These are phyloP conservation scores for Apophysomyces trapeziformis DNA, from an alignment of 371 early-diverging fungal species.

Conservation along the genomic window DNA sequence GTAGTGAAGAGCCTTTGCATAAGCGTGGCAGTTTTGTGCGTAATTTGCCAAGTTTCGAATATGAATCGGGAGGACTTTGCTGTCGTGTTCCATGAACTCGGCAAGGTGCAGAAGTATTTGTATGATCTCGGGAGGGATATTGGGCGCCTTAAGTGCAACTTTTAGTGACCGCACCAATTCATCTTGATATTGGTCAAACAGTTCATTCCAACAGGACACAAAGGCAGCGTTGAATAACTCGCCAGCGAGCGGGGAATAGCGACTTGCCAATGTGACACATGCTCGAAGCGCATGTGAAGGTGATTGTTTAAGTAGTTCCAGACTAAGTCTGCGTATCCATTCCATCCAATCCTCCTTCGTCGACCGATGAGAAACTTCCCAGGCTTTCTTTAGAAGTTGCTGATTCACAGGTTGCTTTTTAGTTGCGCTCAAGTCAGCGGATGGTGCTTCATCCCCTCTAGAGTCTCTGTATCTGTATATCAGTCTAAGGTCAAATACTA, in stretches of 20 bases:
- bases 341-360: conserved; percentile 97
- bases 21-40: conserved; percentile 94
- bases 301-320: conserved; percentile 95
- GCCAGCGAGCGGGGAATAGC: conserved; percentile 83
- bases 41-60: conserved; percentile 88
- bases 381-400: conserved; percentile 85
- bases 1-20: conserved; percentile 96
- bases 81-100: conserved; percentile 99
- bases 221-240: conserved; percentile 98
- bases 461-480: conserved; percentile 35
- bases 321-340: conserved; percentile 92
- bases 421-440: conserved; percentile 55
- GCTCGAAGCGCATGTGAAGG: conserved; percentile 95
- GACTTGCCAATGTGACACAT: conserved; percentile 83
- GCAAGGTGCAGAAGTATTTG: conserved; percentile 93
- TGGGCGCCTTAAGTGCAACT: conserved; percentile 83
- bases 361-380: conserved; percentile 91
- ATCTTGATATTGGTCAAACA: conserved; percentile 90
- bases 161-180: conserved; percentile 89
- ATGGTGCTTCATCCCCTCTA: conserved; percentile 54
- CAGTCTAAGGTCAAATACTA: not conserved
- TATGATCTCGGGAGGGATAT: conserved; percentile 91
- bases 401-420: conserved; percentile 89
- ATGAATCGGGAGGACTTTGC: conserved; percentile 93
- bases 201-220: conserved; percentile 95